Conservation (phyloP, 441 rosid species). For the Eruca vesicaria region DNA sequence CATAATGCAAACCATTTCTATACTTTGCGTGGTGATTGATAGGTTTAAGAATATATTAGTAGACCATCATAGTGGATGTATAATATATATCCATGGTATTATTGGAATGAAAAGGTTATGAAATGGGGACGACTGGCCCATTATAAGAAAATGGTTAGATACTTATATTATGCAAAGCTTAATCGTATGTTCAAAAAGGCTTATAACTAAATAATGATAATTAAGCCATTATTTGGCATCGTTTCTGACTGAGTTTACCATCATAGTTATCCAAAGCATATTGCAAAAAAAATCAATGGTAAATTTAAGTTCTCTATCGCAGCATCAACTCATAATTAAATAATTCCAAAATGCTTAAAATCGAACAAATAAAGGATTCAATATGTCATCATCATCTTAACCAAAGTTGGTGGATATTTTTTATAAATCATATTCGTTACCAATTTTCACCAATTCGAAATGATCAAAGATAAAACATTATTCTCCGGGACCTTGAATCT, state of each 20-base stretch:
- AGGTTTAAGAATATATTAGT: neutral
- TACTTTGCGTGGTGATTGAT: constrained; percentile 3
- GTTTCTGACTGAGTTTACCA: constrained; percentile 6
- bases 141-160: constrained; percentile 14
- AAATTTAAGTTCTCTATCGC: neutral
- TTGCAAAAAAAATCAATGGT: neutral
- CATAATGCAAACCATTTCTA: neutral
- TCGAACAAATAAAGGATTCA: constrained; percentile 9
- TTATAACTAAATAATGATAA: neutral
- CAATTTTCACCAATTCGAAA: constrained; percentile 1
- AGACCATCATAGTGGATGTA: constrained; percentile 7
- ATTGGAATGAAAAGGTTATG: constrained; percentile 16
- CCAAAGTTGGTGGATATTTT: constrained; percentile 19
- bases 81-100: neutral
- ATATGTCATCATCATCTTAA: constrained; percentile 24
- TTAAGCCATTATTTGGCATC: constrained; percentile 4
- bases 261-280: constrained; percentile 22
- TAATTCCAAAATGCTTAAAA: constrained; percentile 12
- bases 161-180: constrained; percentile 3
- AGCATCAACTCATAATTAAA: constrained; percentile 27
- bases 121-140: constrained; percentile 1
- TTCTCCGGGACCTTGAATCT: constrained; percentile 34
- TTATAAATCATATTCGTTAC: constrained; percentile 3
- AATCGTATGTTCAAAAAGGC: neutral
- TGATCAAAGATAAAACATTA: constrained; percentile 13